These are phyloP conservation scores for Nothophytophthora sp. DNA, from an alignment of 352 stramenopile species.

Conservation along the genomic window DNA sequence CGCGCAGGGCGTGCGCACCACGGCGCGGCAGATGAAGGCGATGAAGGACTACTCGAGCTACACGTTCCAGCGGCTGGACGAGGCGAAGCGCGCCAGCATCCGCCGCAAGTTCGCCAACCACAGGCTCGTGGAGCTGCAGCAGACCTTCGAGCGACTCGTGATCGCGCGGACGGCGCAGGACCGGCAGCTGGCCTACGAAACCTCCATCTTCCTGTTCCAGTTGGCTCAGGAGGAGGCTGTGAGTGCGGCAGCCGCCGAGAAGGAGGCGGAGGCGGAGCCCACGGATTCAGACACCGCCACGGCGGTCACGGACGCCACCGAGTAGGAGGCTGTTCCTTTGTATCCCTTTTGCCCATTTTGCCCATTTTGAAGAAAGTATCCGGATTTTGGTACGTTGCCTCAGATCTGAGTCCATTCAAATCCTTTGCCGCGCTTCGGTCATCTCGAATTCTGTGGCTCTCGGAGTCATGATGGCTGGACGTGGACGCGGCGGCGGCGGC, in stretches of 20 bases:
- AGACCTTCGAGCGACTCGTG: conserved; percentile 65
- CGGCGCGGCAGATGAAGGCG: conserved; percentile 45
- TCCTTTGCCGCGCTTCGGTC: too few relatives aligned
- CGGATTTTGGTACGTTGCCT: conserved; percentile 31
- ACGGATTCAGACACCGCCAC: conserved; percentile 16
- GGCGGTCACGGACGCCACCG: conserved; percentile 4
- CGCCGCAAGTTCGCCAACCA: conserved; percentile 57
- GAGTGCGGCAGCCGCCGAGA: not conserved
- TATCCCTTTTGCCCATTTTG: too few relatives aligned
- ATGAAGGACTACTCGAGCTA: conserved; percentile 54
- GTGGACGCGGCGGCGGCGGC: conserved; percentile 31
- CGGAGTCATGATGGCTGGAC: conserved; percentile 38
- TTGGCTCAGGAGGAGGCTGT: conserved; percentile 51
- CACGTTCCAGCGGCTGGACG: conserved; percentile 52
- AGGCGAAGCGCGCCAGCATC: conserved; percentile 36
- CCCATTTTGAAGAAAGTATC: conserved; percentile 3
- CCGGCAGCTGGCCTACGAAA: conserved; percentile 55
- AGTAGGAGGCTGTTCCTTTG: conserved; percentile 9
- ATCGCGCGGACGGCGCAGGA: conserved; percentile 52
- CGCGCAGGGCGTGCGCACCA: conserved; percentile 42
- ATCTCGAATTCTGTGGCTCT: too few relatives aligned
- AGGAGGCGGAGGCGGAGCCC: conserved; percentile 1
- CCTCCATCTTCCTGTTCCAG: conserved; percentile 62
- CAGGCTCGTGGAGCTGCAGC: conserved; percentile 64
- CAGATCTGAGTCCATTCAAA: conserved; percentile 26